Conservation (phyloP, 2,329 filamentous ascomycete species). For the Zymoseptoria brevis region DNA sequence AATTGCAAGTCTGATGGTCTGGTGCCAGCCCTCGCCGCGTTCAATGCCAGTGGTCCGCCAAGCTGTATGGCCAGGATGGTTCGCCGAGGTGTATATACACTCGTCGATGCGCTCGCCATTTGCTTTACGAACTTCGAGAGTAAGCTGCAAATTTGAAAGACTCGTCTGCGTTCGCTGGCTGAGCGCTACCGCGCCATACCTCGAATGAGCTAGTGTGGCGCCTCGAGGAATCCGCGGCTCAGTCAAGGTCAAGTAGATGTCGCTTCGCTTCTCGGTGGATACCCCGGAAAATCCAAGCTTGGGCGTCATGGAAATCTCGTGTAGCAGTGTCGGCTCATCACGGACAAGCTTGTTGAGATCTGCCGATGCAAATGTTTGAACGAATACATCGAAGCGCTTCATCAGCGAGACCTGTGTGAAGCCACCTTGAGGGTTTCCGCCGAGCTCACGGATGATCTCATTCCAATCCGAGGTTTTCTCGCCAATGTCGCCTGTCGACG, state of each 20-base stretch:
- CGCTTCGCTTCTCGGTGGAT: slow-evolving; percentile 77
- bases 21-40: slow-evolving; percentile 74
- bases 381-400: slow-evolving; percentile 69
- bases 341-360: slow-evolving; percentile 77
- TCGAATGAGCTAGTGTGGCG: slow-evolving; percentile 57
- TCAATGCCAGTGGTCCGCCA: slow-evolving; percentile 82
- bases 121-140: slow-evolving; percentile 74
- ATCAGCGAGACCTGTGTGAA: slow-evolving; percentile 48
- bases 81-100: slow-evolving; percentile 82
- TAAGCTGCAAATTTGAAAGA: slow-evolving; percentile 74
- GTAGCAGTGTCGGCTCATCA: slow-evolving; percentile 77
- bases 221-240: slow-evolving; percentile 68
- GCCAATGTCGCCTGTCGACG: slow-evolving; percentile 37
- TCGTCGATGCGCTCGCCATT: slow-evolving; percentile 76
- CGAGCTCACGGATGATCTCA: slow-evolving; percentile 62
- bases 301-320: slow-evolving; percentile 69
- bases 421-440: slow-evolving; percentile 63
- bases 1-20: slow-evolving; percentile 76
- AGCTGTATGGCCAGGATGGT: slow-evolving; percentile 66
- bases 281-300: slow-evolving; percentile 93
- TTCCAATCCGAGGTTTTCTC: slow-evolving; percentile 61
- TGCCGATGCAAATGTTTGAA: slow-evolving; percentile 67
- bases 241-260: slow-evolving; percentile 86
- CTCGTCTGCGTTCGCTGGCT: slow-evolving; percentile 49
- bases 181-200: slow-evolving; percentile 72